These are phyloP conservation scores for Mycena indigotica DNA, from an alignment of 768 basidiomycete genomes.

Conservation along the genomic window DNA sequence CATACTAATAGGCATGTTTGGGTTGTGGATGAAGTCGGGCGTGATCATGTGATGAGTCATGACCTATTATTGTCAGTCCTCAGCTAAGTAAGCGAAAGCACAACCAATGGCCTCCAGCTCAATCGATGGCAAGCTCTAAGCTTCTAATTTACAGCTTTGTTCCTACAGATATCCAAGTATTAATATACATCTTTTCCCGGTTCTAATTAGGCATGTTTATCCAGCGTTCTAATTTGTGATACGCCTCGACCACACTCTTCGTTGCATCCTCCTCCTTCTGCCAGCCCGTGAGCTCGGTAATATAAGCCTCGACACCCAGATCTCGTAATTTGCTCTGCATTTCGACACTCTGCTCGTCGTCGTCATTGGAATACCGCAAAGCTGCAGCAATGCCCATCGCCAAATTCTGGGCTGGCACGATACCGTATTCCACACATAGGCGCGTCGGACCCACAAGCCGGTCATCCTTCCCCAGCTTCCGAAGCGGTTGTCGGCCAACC, in stretches of 20 bases:
- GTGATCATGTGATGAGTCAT: too few relatives aligned
- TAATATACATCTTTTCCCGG: too few relatives aligned
- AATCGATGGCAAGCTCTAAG: too few relatives aligned
- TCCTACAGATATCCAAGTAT: too few relatives aligned
- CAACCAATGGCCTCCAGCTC: too few relatives aligned
- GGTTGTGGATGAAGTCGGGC: too few relatives aligned
- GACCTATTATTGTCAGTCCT: too few relatives aligned
- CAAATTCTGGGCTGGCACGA: constrained; percentile 32
- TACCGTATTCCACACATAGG: constrained; percentile 35
- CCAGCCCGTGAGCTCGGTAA: constrained; percentile 34
- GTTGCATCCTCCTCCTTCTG: constrained; percentile 17
- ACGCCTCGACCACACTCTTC: constrained; percentile 7
- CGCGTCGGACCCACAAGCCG: constrained; percentile 38
- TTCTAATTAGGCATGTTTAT: not conserved
- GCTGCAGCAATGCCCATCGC: constrained; percentile 39
- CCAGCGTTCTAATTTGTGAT: not conserved
- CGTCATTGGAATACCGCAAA: constrained; percentile 35
- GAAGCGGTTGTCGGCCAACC: constrained; percentile 41
- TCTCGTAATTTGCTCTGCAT: constrained; percentile 28
- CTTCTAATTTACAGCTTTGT: too few relatives aligned
- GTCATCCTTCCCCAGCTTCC: constrained; percentile 39
- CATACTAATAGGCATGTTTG: too few relatives aligned
- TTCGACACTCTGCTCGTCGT: constrained; percentile 32
- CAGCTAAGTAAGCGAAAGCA: too few relatives aligned
- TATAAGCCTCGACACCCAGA: constrained; percentile 30